phyloP scores from a whole-genome alignment of 768 basidiomycete species.

The Floccularia luteovirens region DNA sequence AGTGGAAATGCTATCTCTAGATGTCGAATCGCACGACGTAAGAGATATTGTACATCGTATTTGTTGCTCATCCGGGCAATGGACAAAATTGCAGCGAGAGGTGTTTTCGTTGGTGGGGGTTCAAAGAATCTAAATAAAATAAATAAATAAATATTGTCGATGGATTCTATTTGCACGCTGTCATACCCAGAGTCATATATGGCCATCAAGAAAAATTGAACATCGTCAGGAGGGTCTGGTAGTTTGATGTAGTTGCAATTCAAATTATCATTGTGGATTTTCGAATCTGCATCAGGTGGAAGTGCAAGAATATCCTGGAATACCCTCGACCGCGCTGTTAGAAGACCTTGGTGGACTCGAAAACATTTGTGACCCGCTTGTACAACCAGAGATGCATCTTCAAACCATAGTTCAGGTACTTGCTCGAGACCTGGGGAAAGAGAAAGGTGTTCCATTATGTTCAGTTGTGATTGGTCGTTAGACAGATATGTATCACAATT shows the following conservation, averaged over 20 bases:
- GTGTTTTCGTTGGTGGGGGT: conserved; percentile 22
- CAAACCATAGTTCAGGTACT: conserved; percentile 20
- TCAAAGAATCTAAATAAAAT: conserved; percentile 21
- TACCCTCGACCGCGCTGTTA: conserved; percentile 24
- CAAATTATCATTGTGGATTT: conserved; percentile 16
- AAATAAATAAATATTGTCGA: not conserved
- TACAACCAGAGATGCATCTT: conserved; percentile 33
- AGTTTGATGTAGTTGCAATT: conserved; percentile 25
- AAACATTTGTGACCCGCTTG: conserved; percentile 25
- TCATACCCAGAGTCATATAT: not conserved
- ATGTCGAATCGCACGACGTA: conserved; percentile 16
- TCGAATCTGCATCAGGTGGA: conserved; percentile 21
- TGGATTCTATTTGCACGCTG: not conserved
- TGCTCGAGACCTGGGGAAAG: no score
- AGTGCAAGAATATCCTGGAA: conserved; percentile 31
- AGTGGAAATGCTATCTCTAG: not conserved
- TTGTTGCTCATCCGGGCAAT: conserved; percentile 30
- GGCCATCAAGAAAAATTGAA: conserved; percentile 24
- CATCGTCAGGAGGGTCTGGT: conserved; percentile 24
- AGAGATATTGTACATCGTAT: conserved; percentile 19
- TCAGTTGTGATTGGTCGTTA: no score
- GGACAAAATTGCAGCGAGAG: conserved; percentile 20
- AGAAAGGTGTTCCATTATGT: no score
- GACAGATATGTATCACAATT: no score
- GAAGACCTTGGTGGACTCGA: conserved; percentile 24